Conservation (phyloP, 768 basidiomycete genomes). For the Lactifluus pinguis region DNA sequence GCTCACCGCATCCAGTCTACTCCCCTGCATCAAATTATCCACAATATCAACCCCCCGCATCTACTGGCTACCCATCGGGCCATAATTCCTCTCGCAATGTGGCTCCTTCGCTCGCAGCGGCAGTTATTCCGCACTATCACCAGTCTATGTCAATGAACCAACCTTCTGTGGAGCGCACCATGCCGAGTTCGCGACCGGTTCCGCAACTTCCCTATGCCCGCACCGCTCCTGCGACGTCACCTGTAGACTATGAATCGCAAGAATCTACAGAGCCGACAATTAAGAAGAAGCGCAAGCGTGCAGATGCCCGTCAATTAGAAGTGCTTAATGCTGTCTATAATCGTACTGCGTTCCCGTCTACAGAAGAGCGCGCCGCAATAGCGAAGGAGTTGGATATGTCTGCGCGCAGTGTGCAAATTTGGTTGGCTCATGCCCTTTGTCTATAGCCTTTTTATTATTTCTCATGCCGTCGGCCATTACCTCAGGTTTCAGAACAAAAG, state of each 20-base stretch:
- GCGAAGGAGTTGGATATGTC: conserved; percentile 78
- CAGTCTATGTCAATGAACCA: conserved; percentile 24
- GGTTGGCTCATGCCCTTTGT: conserved; percentile 36
- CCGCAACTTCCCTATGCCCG: conserved; percentile 45
- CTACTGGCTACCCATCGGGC: neutral
- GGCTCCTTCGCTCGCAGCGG: conserved; percentile 13
- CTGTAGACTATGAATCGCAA: conserved; percentile 19
- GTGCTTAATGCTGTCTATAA: conserved; percentile 73
- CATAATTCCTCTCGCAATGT: conserved; percentile 15
- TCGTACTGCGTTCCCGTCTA: conserved; percentile 81
- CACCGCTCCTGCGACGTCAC: conserved; percentile 21
- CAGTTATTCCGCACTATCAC: conserved; percentile 15
- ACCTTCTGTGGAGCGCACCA: conserved; percentile 25
- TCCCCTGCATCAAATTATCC: neutral
- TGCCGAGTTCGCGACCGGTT: conserved; percentile 22
- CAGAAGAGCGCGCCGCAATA: conserved; percentile 71
- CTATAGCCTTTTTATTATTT: neutral
- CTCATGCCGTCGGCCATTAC: neutral
- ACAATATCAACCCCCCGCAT: neutral
- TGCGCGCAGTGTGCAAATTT: conserved; percentile 78
- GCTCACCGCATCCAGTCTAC: conserved; percentile 12
- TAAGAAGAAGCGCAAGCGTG: conserved; percentile 85
- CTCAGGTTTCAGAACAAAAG: conserved; percentile 19
- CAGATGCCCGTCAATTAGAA: conserved; percentile 70
- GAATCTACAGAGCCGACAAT: conserved; percentile 49